phyloP scores from a whole-genome alignment of 2,329 filamentous ascomycete genomes.

The Teratosphaeria zuluensis region DNA sequence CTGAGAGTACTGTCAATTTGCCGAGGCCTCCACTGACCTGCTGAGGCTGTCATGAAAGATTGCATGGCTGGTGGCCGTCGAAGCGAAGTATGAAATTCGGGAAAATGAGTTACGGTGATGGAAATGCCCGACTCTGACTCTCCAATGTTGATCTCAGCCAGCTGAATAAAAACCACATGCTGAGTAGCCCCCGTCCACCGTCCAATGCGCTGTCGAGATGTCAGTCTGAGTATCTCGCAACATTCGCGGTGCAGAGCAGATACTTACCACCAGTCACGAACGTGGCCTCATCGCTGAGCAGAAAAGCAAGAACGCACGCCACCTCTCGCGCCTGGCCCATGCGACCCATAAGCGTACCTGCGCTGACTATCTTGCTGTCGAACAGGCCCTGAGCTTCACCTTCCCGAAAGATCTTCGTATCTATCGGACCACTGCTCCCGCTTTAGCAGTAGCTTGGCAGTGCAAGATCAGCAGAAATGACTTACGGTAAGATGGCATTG shows the following conservation, averaged over 20 bases:
- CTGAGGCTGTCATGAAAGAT: no score
- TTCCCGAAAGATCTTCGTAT: background rate
- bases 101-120: no score
- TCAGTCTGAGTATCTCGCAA: background rate
- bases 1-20: no score
- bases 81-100: no score
- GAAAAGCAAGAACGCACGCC: constrained; percentile 37
- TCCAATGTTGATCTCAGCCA: background rate
- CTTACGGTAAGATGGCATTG: constrained; percentile 8
- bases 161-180: background rate
- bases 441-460: background rate
- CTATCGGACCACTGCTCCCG: background rate
- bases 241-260: background rate
- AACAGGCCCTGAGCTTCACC: background rate
- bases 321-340: constrained; percentile 22
- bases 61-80: no score
- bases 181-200: constrained; percentile 15
- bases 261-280: constrained; percentile 40
- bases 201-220: constrained; percentile 10
- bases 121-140: no score
- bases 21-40: no score
- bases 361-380: background rate
- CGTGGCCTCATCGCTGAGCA: constrained; percentile 38
- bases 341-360: background rate
- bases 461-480: background rate